Evolutionary conservation across 1,139 yeast species (phyloP), one percentile per base, ranked within the genome.

Genomic region (Diutina mesorugosa): DNA sequence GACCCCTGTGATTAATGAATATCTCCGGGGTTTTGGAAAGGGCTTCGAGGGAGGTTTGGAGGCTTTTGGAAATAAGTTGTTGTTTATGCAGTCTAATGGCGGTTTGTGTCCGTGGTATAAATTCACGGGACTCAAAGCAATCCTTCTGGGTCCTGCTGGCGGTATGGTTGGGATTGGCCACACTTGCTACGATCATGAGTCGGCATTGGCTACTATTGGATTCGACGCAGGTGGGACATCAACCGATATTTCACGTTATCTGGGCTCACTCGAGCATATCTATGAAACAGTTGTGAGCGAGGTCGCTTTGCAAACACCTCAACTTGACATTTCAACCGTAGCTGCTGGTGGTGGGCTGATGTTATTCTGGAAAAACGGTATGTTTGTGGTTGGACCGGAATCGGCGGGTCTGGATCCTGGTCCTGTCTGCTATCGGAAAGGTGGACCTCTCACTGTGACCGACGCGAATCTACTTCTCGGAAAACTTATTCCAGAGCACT

Each of bases 1-100:
- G 59, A 85, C 91, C 2, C 95, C 95, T 1, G 86, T 83, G 55
- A 83, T 87, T 55, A 74, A 79, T 58, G 74, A 79, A 45, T 87
- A 87, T 65, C 72, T 87, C 51, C 67, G 74, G 45, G 79, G 83
- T 21, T 85, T 87, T 62, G 77, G 76, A 55, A 65, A 74, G 4
- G 93, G 79, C 0, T 75, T 74, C 57, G 76, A 73, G n/a, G 79
- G 78, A 18, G 79, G 79, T 0, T 65, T 74, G 26, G 67, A 69
- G 7, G 71, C 77, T 4, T 55, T 55, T 30, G 50, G 64, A 78
- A 78, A 6, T 73, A 74, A 59, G 73, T 66, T 59, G 65, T 46
- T 83, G 6, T 80, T 80, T 62, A 80, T 80, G 85, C 84, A 79
- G 66, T 78, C 83, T 28, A 84, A 80, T 60, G 84, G 84, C 54